phyloP scores from a whole-genome alignment of 805 yeast species.

The Komagataella mondaviorum region DNA sequence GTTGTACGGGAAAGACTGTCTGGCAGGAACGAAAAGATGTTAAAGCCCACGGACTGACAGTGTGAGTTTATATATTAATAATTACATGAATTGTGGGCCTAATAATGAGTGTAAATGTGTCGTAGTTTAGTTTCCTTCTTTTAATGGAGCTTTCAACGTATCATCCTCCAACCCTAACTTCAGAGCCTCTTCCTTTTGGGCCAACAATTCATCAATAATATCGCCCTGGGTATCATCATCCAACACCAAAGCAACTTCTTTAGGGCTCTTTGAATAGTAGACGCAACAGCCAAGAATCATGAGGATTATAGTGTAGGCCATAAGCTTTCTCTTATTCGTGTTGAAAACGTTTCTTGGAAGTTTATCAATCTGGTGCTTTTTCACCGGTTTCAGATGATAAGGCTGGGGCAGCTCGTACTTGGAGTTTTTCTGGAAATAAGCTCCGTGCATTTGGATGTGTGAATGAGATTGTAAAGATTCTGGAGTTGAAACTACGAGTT shows the following conservation, averaged over 20 bases:
- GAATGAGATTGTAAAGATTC: background rate
- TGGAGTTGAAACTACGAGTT: background rate
- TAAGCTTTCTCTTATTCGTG: conserved; percentile 32
- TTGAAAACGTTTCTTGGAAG: conserved; percentile 19
- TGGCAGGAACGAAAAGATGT: conserved; percentile 93
- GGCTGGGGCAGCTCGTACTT: conserved; percentile 28
- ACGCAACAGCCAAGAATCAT: conserved; percentile 18
- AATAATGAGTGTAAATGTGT: background rate
- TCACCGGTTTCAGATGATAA: conserved; percentile 18
- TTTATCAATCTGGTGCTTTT: conserved; percentile 6
- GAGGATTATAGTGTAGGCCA: conserved; percentile 23
- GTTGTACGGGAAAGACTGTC: conserved; percentile 88
- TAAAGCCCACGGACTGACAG: conserved; percentile 36
- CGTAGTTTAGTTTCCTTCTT: background rate
- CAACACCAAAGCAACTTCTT: conserved; percentile 4
- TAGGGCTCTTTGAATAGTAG: conserved; percentile 3
- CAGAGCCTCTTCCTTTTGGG: background rate
- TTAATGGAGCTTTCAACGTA: conserved; percentile 8
- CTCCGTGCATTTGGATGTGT: conserved; percentile 16
- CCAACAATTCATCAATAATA: background rate
- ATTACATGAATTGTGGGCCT: background rate
- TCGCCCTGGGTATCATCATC: conserved; percentile 9
- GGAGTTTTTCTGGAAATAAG: conserved; percentile 9
- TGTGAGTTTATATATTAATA: conserved; percentile 3
- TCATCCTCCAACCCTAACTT: conserved; percentile 5